A percentile compares a stretch with the other conserved stretches of the same genome.
Evolutionary conservation across 2,329 filamentous ascomycete species (phyloP).

Genomic region (Albophoma yamanashiensis): DNA sequence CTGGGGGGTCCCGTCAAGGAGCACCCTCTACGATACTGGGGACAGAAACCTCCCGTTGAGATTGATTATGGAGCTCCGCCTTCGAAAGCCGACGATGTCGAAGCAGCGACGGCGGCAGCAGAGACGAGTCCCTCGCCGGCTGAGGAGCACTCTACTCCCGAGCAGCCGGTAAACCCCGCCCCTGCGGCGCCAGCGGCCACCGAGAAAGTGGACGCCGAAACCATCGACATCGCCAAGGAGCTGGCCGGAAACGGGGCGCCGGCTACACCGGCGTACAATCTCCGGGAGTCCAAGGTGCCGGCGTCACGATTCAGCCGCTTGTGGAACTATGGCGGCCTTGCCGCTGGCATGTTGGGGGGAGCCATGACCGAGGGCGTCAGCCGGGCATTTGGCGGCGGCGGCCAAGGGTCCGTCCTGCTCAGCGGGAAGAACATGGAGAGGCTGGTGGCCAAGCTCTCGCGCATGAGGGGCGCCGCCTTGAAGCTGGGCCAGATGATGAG

Average conservation of each 20-base stretch:
- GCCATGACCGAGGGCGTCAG: constrained; percentile 79
- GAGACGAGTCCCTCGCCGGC: background rate
- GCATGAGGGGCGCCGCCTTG: constrained; percentile 93
- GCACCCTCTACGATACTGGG: constrained; percentile 26
- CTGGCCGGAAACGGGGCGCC: constrained; percentile 7
- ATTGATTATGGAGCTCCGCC: background rate
- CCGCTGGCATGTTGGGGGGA: constrained; percentile 90
- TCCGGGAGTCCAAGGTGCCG: constrained; percentile 84
- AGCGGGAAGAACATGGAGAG: constrained; percentile 88
- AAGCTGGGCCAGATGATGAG: constrained; percentile 98
- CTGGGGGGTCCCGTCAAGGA: constrained; percentile 18
- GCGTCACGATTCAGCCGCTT: constrained; percentile 77
- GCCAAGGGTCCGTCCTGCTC: constrained; percentile 69
- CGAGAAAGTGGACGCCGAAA: constrained; percentile 3
- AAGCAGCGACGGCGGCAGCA: background rate
- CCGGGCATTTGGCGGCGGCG: constrained; percentile 60
- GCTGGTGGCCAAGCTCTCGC: constrained; percentile 82
- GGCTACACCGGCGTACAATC: constrained; percentile 42
- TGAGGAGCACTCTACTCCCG: background rate
- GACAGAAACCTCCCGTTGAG: constrained; percentile 12
- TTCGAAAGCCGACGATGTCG: background rate
- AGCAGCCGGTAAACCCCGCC: background rate
- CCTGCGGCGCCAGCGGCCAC: background rate
- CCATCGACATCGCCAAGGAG: constrained; percentile 14
- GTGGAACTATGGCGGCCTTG: constrained; percentile 91